Conservation (phyloP, 306 rosid genomes). For the Potentilla sterilis region DNA sequence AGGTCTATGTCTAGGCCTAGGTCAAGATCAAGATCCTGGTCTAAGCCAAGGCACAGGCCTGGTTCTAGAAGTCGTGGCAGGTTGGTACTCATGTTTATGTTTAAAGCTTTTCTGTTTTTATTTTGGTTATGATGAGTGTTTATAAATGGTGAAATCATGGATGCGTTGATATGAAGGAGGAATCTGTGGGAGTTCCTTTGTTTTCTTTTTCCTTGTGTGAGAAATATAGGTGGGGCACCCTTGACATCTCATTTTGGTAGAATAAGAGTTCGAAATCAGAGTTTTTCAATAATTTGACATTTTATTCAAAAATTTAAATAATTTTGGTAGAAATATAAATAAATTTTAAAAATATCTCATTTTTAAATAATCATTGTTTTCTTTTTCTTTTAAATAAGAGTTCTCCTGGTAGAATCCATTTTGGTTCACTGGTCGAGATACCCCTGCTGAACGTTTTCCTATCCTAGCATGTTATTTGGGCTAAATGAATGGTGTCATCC, state of each 20-base stretch:
- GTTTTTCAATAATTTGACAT: too few species aligned
- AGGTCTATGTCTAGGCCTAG: slow-evolving; percentile 28
- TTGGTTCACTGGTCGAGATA: not conserved
- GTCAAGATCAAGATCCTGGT: slow-evolving; percentile 59
- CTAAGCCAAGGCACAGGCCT: slow-evolving; percentile 63
- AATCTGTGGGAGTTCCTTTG: not conserved
- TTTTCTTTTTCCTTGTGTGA: not conserved
- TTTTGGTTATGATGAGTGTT: not conserved
- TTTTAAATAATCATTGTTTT: too few species aligned
- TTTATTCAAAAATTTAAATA: too few species aligned
- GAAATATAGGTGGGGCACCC: not conserved
- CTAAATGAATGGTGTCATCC: not conserved
- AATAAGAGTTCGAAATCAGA: too few species aligned
- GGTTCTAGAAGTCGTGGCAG: slow-evolving; percentile 84
- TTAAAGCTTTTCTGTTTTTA: not conserved
- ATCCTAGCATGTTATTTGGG: not conserved
- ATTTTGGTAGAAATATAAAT: too few species aligned
- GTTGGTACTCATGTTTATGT: slow-evolving; percentile 42
- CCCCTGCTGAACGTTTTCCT: not conserved
- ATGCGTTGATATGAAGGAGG: not conserved
- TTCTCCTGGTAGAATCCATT: not conserved
- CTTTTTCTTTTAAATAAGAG: not conserved
- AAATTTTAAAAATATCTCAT: too few species aligned
- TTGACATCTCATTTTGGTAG: not conserved
- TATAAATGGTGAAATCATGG: not conserved